Percentiles rank a stretch among this genome's conserved stretches.
These are phyloP conservation scores for Ramichloridium luteum DNA, from an alignment of 2,329 filamentous ascomycete genomes.

Conservation along the genomic window DNA sequence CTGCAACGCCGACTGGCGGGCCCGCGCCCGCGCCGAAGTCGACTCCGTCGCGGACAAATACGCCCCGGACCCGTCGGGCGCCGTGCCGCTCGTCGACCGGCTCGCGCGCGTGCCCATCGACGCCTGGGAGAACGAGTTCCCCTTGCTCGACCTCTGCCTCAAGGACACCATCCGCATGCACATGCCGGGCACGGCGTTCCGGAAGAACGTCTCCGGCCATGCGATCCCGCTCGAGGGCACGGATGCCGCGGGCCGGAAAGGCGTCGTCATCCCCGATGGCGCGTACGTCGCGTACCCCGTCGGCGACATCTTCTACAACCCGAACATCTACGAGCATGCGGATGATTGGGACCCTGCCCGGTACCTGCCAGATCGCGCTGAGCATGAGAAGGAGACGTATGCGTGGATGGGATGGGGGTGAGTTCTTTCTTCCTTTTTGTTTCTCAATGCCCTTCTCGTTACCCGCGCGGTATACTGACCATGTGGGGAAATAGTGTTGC, in stretches of 20 bases:
- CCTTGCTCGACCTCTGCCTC: constrained; percentile 39
- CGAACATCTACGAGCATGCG: constrained; percentile 38
- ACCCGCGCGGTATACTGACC: too few relatives aligned
- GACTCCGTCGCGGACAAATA: constrained; percentile 34
- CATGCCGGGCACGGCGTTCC: constrained; percentile 36
- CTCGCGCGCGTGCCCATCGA: constrained; percentile 37
- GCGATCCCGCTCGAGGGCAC: constrained; percentile 33
- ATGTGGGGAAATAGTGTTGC: constrained; percentile 17
- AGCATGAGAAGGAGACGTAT: constrained; percentile 33
- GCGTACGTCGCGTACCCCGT: constrained; percentile 36
- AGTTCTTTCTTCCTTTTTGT: neutral
- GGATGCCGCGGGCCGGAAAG: too few relatives aligned
- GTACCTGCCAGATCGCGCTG: constrained; percentile 35
- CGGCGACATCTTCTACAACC: constrained; percentile 40
- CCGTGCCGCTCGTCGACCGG: constrained; percentile 25
- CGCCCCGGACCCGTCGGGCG: constrained; percentile 20
- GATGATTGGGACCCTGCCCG: constrained; percentile 39
- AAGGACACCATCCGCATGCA: constrained; percentile 43
- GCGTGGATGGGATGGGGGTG: constrained; percentile 27
- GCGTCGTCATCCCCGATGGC: constrained; percentile 39
- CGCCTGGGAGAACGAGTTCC: constrained; percentile 45
- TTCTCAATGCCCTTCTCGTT: constrained; percentile 1
- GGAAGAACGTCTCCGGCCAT: constrained; percentile 38
- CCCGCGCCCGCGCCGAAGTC: constrained; percentile 37
- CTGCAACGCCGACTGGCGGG: constrained; percentile 34